Percentiles rank a stretch among this genome's conserved stretches.
phyloP scores from a whole-genome alignment of 805 yeast genomes.

The Yamadazyma phyllophila region DNA sequence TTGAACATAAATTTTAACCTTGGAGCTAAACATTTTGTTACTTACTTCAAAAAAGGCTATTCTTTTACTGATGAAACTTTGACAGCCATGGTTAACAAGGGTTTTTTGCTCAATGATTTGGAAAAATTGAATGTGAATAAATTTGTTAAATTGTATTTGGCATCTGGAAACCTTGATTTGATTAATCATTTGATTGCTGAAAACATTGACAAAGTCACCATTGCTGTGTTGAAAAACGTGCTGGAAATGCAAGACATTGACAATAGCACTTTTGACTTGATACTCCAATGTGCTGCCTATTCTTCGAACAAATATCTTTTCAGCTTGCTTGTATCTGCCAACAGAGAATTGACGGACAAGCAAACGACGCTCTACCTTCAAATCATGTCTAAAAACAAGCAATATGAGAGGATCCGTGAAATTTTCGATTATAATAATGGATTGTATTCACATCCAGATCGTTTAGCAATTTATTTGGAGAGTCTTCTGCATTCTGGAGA shows the following conservation, averaged over 20 bases:
- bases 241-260: neutral
- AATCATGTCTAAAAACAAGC: conserved; percentile 5
- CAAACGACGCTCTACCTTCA: conserved; percentile 8
- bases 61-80: conserved; percentile 32
- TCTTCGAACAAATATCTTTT: conserved; percentile 11
- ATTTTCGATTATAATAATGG: conserved; percentile 3
- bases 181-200: conserved; percentile 10
- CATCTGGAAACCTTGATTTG: conserved; percentile 1
- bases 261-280: neutral
- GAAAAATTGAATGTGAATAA: conserved; percentile 6
- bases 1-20: conserved; percentile 25
- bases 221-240: conserved; percentile 8
- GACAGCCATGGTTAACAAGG: conserved; percentile 27
- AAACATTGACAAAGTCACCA: conserved; percentile 15
- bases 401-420: neutral
- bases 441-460: neutral
- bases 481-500: conserved; percentile 2
- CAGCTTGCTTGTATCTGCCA: conserved; percentile 8
- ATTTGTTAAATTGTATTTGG: conserved; percentile 7
- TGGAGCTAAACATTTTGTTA: conserved; percentile 27
- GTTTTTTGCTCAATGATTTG: conserved; percentile 19
- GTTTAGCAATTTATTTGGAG: neutral
- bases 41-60: conserved; percentile 28
- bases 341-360: conserved; percentile 2
- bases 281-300: neutral